Evolutionary conservation across 305 asterid species (phyloP).

Genomic region (Fraxinus sp.): DNA sequence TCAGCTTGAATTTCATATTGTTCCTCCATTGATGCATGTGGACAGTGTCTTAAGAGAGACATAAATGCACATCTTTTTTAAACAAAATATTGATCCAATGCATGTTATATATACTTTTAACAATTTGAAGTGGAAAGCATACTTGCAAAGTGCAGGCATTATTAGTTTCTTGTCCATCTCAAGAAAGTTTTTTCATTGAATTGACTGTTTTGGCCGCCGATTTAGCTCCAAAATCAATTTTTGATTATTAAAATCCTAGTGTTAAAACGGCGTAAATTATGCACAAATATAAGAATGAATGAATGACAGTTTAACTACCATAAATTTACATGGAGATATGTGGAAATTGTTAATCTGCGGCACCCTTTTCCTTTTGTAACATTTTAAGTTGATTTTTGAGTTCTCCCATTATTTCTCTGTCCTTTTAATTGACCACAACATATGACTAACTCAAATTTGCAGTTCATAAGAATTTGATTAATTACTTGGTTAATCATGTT

Average conservation of each 20-base stretch:
- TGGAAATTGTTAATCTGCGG: neutral
- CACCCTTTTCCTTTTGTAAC: neutral
- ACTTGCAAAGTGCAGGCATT: neutral
- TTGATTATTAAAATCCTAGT: neutral
- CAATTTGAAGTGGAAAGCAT: neutral
- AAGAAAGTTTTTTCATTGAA: constrained; percentile 24
- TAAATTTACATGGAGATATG: neutral
- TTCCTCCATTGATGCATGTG: constrained; percentile 14
- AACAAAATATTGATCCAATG: neutral
- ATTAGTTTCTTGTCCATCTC: constrained; percentile 37
- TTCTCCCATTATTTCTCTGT: neutral
- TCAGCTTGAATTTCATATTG: constrained; percentile 8
- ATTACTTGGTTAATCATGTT: constrained; percentile 19
- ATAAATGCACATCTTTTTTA: neutral
- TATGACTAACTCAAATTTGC: neutral
- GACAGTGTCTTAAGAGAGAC: constrained; percentile 12
- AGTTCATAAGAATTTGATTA: constrained; percentile 23
- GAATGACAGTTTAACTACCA: neutral
- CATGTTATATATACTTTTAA: neutral
- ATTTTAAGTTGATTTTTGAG: neutral
- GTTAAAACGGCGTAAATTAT: neutral
- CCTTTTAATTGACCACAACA: neutral
- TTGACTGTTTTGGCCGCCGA: neutral
- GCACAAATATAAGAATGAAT: neutral
- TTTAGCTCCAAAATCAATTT: neutral